phyloP scores from a whole-genome alignment of 2,329 filamentous ascomycete species.

The Ophiostoma sp. region DNA sequence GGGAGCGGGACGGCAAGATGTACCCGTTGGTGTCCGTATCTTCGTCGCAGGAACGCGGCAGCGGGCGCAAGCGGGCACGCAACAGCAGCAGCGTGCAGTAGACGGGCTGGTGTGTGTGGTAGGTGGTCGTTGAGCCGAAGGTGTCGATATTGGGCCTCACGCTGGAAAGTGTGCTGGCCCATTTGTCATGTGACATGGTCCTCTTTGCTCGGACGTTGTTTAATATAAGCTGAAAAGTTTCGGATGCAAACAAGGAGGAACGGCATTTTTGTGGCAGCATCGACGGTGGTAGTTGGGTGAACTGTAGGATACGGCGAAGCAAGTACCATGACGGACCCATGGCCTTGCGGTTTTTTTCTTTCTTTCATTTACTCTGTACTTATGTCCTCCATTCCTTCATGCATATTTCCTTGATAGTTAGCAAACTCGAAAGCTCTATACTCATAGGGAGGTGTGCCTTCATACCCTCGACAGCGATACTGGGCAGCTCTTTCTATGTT shows the following conservation, averaged over 20 bases:
- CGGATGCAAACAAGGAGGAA: neutral
- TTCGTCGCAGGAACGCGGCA: conserved; percentile 39
- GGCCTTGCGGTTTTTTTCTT: neutral
- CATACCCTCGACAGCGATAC: too few species aligned
- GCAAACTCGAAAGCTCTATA: neutral
- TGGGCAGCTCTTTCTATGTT: too few species aligned
- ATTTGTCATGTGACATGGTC: too few species aligned
- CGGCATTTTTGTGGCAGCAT: neutral
- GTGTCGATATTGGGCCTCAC: neutral
- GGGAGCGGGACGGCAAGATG: conserved; percentile 61
- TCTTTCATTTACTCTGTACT: neutral
- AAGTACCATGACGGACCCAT: neutral
- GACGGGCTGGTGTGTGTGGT: neutral
- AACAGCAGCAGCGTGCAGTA: conserved; percentile 44
- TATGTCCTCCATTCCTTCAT: neutral
- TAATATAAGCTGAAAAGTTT: neutral
- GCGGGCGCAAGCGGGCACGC: conserved; percentile 58
- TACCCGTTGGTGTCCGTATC: conserved; percentile 44
- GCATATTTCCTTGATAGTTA: neutral
- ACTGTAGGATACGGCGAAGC: neutral
- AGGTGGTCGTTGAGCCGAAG: neutral
- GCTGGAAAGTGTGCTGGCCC: too few species aligned
- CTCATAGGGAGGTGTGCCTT: neutral
- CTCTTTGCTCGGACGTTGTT: neutral
- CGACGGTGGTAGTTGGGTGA: neutral